Evolutionary conservation across 2,329 filamentous ascomycete genomes (phyloP).

Genomic region (Pseudogymnoascus sp.): DNA sequence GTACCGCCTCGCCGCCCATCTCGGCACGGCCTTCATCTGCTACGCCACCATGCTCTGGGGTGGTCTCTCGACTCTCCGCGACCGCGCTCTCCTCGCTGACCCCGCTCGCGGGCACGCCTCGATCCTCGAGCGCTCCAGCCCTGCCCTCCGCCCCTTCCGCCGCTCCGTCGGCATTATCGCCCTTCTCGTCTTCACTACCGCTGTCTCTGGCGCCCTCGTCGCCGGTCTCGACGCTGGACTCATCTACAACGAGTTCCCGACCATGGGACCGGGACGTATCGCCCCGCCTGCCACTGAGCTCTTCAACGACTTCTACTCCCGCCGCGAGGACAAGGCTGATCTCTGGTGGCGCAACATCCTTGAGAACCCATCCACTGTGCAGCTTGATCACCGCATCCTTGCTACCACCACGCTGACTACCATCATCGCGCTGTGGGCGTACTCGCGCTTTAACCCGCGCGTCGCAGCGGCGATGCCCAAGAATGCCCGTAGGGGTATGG

Average conservation of each 20-base stretch:
- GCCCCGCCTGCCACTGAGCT: conserved; percentile 76
- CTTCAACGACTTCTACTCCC: conserved; percentile 76
- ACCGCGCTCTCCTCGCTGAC: conserved; percentile 60
- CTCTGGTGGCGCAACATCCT: conserved; percentile 96
- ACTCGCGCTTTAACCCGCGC: conserved; percentile 56
- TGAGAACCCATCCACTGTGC: conserved; percentile 91
- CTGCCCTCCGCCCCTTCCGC: conserved; percentile 64
- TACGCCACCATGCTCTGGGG: conserved; percentile 93
- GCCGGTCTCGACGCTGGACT: conserved; percentile 91
- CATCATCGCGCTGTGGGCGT: conserved; percentile 72
- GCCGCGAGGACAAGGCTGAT: conserved; percentile 68
- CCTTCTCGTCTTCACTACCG: conserved; percentile 74
- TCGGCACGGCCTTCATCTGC: conserved; percentile 83
- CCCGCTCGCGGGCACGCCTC: conserved; percentile 53
- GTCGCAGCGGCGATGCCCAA: conserved; percentile 50
- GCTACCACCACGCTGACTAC: conserved; percentile 81
- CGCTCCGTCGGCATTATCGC: conserved; percentile 62
- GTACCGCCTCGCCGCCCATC: conserved; percentile 82
- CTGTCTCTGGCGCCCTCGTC: conserved; percentile 87
- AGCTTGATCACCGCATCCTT: conserved; percentile 89
- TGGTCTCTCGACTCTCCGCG: conserved; percentile 74
- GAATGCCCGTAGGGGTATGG: conserved; percentile 58
- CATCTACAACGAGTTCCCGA: conserved; percentile 98
- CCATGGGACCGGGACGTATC: conserved; percentile 72
- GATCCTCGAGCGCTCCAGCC: conserved; percentile 53